These are phyloP conservation scores for Penicillium salamii DNA, from an alignment of 495 filamentous ascomycete genomes.

Conservation along the genomic window DNA sequence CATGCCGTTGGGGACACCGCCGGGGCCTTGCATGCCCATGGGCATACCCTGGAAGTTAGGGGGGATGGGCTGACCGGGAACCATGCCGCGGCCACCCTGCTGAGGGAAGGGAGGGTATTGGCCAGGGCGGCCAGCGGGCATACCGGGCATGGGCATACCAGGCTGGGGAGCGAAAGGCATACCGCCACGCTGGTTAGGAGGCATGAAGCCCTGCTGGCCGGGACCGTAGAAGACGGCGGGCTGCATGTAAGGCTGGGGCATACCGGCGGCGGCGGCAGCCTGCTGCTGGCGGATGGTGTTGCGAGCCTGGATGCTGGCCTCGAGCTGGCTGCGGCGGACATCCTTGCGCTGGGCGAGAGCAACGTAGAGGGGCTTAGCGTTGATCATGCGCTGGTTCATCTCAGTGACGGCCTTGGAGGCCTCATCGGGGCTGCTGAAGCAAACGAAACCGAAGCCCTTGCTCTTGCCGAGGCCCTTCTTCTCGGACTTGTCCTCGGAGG, in stretches of 20 bases:
- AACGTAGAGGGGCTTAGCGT: conserved; percentile 96
- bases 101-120: conserved; percentile 82
- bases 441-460: conserved; percentile 99
- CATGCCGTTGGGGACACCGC: conserved; percentile 53
- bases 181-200: conserved; percentile 67
- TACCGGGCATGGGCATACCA: conserved; percentile 75
- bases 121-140: conserved; percentile 78
- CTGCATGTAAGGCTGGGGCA: conserved; percentile 84
- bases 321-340: conserved; percentile 96
- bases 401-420: conserved; percentile 98
- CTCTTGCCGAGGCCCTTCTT: conserved; percentile 90
- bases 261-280: conserved; percentile 85
- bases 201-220: conserved; percentile 81
- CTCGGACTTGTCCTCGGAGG: conserved; percentile 57
- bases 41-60: conserved; percentile 81
- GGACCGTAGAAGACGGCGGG: conserved; percentile 84
- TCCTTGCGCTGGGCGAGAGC: conserved; percentile 99
- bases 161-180: conserved; percentile 83
- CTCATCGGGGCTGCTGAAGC: conserved; percentile 98
- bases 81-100: conserved; percentile 79
- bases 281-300: conserved; percentile 99
- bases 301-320: conserved; percentile 98
- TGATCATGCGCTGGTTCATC: conserved; percentile 99
- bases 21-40: conserved; percentile 66
- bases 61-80: conserved; percentile 73